Evolutionary conservation across 768 basidiomycete species (phyloP), one percentile per base, ranked within the genome.

Genomic region (Suillus tomentosus): DNA sequence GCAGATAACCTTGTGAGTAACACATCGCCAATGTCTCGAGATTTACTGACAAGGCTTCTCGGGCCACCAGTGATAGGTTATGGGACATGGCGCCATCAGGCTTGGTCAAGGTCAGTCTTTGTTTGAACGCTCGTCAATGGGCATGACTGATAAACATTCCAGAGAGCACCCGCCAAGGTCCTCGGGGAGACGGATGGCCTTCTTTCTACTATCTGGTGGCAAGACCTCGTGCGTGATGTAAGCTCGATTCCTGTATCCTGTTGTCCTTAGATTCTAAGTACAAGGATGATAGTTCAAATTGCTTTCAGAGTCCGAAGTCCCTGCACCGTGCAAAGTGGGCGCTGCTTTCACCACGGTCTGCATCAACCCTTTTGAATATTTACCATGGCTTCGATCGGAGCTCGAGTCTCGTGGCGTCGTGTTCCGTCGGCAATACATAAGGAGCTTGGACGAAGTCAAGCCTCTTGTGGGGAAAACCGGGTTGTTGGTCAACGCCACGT

Each of bases 401-500:
- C 70, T 85, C 43, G 64, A 69, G 15, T 66, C 70, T 37, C 77
- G 74, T 9, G 81, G 81, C 9, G 82, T 84, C 48, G 72, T 72
- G 14, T 81, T 88, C 71, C 70, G 79, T 48, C 78, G 78, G 60
- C 75, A 74, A 39, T 70, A 75, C 34, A 69, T 87, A 31, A 72
- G 68, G 27, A 80, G 79, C 55, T 66, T 87, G 62, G 81, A 80
- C 61, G 82, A 86, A 59, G 79, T 81, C 6, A 78, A 80, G 43
- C 72, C 76, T 22, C 57, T 80, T 1, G 76, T 78, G 0, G 77
- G 78, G 1, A 62, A 71, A 6, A 66, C 71, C 5, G 77, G 79
- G 34, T 67, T 83, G 19, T 75, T 88, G 17, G 74, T 89, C 60
- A 89, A 88, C 61, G 85, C 86, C 10, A 79, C 83, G 0, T 82